Base-by-base conservation (phyloP, 2,329 filamentous ascomycete genomes). In the Lasiodiplodia sp. region DNA sequence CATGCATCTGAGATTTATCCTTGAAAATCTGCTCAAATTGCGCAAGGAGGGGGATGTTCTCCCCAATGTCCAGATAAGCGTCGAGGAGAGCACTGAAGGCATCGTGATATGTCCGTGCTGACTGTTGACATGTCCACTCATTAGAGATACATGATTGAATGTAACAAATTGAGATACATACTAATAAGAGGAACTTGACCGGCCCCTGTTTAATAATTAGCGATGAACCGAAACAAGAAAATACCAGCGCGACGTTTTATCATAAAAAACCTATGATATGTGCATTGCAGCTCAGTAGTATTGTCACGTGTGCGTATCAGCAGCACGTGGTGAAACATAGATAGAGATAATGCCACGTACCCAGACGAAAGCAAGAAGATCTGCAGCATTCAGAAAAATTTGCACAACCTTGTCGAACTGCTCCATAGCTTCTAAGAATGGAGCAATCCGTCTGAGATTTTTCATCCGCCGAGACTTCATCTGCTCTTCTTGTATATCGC, bases 31-130 rank as follows among this genome's bases (percentile, higher is more conserved):
- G 28, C 44, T 78, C 69, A 37, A 81, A 81, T 25, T 77, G 71
- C 7, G 67, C 14, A 0, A 83, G 69, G 4, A 79, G 70, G 11
- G 81, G 81, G 0, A 82, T 71, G 4, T 76, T 71, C 63, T 82
- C 80, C 6, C 79, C 78, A 63, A 83, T 78, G 5, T 75, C 70
- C 53, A 79, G 69, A 69, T 82, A 83, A 0, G 79, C 79, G 52
- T 80, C 76, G 0, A 82, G 69, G 1, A 82, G 52, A 4, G 70
- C 71, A 21, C 82, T 77, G 56, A 82, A 80, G 6, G 73, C 73
- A 0, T 81, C 78, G 2, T 66, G 21, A 4, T 47, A 47, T 6
- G 44, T 47, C 4, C 21, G 44, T 14, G 44, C 21, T 11, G 44
- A 18, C 44, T 47, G 21, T 21, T 47, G 4, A n/a, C 18, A 8